Percentiles rank a stretch among this genome's conserved stretches.
phyloP scores from a whole-genome alignment of 2,329 filamentous ascomycete species.

The Domatiomyces globalis region DNA sequence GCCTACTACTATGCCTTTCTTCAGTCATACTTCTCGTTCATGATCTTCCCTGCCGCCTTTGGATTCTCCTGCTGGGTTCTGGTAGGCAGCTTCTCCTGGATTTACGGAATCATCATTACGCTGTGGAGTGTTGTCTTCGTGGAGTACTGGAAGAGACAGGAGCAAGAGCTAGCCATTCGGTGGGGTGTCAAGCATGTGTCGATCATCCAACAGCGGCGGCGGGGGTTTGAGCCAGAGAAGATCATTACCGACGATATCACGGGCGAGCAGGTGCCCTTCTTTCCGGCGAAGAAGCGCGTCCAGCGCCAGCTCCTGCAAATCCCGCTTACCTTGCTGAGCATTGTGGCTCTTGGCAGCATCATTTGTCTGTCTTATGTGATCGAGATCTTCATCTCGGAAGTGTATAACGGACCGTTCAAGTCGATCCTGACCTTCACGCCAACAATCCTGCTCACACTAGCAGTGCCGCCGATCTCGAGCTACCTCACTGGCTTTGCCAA shows the following conservation, averaged over 20 bases:
- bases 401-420: conserved; percentile 83
- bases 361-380: conserved; percentile 81
- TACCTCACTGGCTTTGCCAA: conserved; percentile 65
- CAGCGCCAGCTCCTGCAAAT: conserved; percentile 65
- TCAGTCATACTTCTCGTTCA: conserved; percentile 75
- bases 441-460: conserved; percentile 69
- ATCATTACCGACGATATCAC: conserved; percentile 64
- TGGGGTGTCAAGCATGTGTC: conserved; percentile 84
- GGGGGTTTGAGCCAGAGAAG: conserved; percentile 69
- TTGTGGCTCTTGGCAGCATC: conserved; percentile 59
- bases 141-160: conserved; percentile 92
- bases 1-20: conserved; percentile 94
- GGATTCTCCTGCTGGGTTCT: conserved; percentile 66
- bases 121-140: conserved; percentile 85
- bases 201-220: conserved; percentile 60
- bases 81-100: conserved; percentile 68
- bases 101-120: conserved; percentile 64
- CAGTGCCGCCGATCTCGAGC: conserved; percentile 63
- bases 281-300: conserved; percentile 61
- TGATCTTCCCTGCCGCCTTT: conserved; percentile 66
- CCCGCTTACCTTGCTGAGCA: conserved; percentile 66
- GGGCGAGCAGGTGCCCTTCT: conserved; percentile 62
- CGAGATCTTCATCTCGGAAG: conserved; percentile 89
- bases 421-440: conserved; percentile 74
- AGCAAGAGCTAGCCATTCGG: conserved; percentile 68